Conservation (phyloP, 169 alveolate genomes). For the Cryptosporidium tyzzeri region DNA sequence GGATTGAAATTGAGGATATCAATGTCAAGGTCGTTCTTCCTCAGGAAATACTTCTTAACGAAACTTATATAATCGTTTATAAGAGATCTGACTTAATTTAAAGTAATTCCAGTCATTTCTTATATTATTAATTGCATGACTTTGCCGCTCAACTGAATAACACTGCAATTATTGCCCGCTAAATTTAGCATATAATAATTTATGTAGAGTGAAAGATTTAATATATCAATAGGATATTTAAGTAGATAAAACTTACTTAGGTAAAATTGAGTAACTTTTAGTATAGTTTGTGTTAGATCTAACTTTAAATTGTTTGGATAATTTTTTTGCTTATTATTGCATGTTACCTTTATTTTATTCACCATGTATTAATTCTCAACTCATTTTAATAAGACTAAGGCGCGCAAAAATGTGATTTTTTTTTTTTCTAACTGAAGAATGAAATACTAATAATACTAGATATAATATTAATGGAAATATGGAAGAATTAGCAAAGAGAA, state of each 20-base stretch:
- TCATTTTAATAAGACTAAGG: neutral
- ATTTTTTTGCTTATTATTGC: no score
- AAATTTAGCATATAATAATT: neutral
- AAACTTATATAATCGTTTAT: slow-evolving; percentile 87
- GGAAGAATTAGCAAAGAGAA: slow-evolving; percentile 57
- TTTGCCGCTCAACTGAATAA: neutral
- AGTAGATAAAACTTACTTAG: neutral
- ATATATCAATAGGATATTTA: neutral
- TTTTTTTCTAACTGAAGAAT: neutral
- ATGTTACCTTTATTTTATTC: no score
- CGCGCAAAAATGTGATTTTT: neutral
- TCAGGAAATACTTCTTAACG: slow-evolving; percentile 94
- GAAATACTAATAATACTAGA: neutral
- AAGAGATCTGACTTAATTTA: slow-evolving; percentile 83
- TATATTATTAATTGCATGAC: neutral
- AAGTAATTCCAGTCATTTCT: neutral
- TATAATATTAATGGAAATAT: neutral
- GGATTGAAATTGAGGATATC: slow-evolving; percentile 97
- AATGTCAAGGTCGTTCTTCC: slow-evolving; percentile 96
- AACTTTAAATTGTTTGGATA: no score
- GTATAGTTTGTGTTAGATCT: no score
- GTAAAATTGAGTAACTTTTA: neutral
- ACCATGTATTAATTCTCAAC: no score
- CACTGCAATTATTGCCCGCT: neutral
- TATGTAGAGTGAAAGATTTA: neutral